Conservation (phyloP, 805 yeast genomes). For the Huiozyma naganishii region DNA sequence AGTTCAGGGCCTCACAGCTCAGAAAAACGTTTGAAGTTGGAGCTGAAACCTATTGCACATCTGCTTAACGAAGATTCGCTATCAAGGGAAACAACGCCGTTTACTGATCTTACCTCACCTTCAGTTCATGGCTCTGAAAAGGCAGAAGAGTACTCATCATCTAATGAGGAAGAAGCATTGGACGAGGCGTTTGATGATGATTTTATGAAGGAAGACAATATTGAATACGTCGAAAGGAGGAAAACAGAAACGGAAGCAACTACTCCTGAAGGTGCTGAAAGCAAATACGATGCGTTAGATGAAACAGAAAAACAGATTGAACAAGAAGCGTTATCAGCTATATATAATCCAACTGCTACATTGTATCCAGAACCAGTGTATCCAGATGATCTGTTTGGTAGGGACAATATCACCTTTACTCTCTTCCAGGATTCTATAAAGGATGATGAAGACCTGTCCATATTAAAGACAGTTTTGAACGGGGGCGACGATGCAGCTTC, state of each 20-base stretch:
- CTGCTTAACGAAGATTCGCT: constrained; percentile 21
- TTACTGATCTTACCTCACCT: not conserved
- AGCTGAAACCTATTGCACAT: constrained; percentile 22
- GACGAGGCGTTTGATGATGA: not conserved
- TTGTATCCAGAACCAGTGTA: constrained; percentile 47
- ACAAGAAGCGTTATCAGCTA: not conserved
- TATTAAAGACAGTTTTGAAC: constrained; percentile 38
- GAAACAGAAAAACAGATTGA: no score
- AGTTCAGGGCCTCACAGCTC: constrained; percentile 3
- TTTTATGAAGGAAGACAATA: not conserved
- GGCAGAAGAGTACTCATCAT: constrained; percentile 7
- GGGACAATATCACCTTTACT: constrained; percentile 24
- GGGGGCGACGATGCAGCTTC: not conserved
- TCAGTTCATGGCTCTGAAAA: constrained; percentile 8
- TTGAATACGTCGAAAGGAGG: not conserved
- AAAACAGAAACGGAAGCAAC: constrained; percentile 1
- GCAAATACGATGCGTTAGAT: not conserved
- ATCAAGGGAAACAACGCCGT: constrained; percentile 16
- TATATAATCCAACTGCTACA: constrained; percentile 40
- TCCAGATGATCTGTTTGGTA: constrained; percentile 26
- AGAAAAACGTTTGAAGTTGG: constrained; percentile 11
- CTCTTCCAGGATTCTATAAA: constrained; percentile 44
- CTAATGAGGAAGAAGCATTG: constrained; percentile 1
- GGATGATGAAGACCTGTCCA: constrained; percentile 63
- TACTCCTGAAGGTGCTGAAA: constrained; percentile 1